Evolutionary conservation across 768 basidiomycete genomes (phyloP), one percentile per base, ranked within the genome.

Genomic region (Pleurotus salmoneostramineus): DNA sequence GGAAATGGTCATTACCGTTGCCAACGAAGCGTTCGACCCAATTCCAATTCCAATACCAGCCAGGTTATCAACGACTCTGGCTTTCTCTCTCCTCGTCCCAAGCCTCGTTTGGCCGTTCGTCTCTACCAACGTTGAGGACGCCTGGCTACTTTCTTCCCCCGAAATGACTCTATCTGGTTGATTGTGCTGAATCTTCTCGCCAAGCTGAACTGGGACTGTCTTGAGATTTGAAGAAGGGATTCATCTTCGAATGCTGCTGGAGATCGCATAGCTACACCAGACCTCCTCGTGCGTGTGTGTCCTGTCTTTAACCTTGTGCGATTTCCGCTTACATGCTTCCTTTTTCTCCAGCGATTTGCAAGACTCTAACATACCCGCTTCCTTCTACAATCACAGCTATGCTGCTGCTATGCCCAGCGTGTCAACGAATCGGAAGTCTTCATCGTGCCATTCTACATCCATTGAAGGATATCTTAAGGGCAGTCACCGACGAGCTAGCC

Each of bases 201-300:
- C 1, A 64, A 64, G 2, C 64, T 83, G 10, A 71, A 80, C 58
- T 47, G 77, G 36, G 69, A 83, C n/a, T 80, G 83, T 60, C 69
- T 84, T 17, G 80, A 74, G 0, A 27, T 27, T 63, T 84, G 62
- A 79, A 79, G 69, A 79, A 79, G 66, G 67, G 56, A 14, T 84
- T 72, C 64, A 71, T 67, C 0, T 32, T 8, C 58, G 5, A 72
- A 68, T 2, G 77, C 77, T 0, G 74, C 69, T 1, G 31, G 65
- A 34, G 60, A 68, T 0, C 69, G 72, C 0, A 68, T 74, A 12
- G 78, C 80, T 0, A 83, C 83, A 59, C 83, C 74, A 58, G 82
- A 84, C 64, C 61, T 81, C n/a, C 79, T 80, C 77, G 60, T 83
- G 47, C 73, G 81, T 74, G 83, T 79, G 47, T n/a, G 52, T 42